Conservation (phyloP, 108 stramenopile genomes). For the Nannochloropsis gaditana region DNA sequence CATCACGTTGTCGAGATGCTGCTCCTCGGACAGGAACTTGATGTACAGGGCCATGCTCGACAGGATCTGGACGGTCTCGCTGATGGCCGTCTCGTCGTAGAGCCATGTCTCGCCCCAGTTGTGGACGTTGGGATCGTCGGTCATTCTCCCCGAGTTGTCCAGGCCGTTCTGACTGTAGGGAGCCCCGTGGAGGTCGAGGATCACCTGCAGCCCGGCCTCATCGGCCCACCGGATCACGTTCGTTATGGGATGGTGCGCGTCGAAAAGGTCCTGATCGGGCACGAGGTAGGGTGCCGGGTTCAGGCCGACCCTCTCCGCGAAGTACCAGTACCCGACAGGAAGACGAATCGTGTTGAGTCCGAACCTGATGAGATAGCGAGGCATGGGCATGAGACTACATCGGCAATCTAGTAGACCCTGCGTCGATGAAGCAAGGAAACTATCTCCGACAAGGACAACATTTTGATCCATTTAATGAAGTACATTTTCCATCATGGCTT, state of each 20-base stretch:
- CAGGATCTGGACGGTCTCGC: conserved; percentile 45
- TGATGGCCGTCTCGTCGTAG: conserved; percentile 30
- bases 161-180: conserved; percentile 55
- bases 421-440: too few relatives aligned
- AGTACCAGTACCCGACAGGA: conserved; percentile 54
- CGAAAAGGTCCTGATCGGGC: conserved; percentile 49
- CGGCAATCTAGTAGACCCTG: too few relatives aligned
- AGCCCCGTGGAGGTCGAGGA: conserved; percentile 55
- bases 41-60: conserved; percentile 50
- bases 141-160: conserved; percentile 50
- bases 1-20: conserved; percentile 49
- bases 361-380: neutral
- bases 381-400: neutral
- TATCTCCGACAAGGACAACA: too few relatives aligned
- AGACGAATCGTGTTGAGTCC: conserved; percentile 51
- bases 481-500: too few relatives aligned
- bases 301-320: conserved; percentile 40
- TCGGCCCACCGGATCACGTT: conserved; percentile 49
- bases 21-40: conserved; percentile 50
- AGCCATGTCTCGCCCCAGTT: conserved; percentile 37
- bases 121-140: conserved; percentile 37
- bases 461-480: too few relatives aligned
- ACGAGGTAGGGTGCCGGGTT: conserved; percentile 41
- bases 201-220: conserved; percentile 38
- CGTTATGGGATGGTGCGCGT: conserved; percentile 50